These are phyloP conservation scores for Pichia nakasei DNA, from an alignment of 805 yeast species.

Conservation along the genomic window DNA sequence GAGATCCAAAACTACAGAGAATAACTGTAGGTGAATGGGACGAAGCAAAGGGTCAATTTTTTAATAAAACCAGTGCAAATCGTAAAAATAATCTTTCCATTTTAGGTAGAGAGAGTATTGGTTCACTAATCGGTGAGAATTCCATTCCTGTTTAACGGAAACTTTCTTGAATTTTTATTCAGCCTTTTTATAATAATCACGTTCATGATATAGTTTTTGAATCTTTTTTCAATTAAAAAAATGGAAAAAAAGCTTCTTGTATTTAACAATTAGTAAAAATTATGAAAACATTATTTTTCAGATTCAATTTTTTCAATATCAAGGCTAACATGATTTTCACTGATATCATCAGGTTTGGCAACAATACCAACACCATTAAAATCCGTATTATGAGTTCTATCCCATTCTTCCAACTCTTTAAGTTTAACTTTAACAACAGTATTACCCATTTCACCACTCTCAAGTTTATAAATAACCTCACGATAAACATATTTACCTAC, in stretches of 20 bases:
- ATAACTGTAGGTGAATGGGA: constrained; percentile 37
- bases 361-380: constrained; percentile 6
- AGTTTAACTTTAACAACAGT: constrained; percentile 29
- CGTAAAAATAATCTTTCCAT: constrained; percentile 9
- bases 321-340: not conserved
- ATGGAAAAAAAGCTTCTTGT: too few relatives aligned
- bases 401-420: constrained; percentile 29
- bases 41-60: constrained; percentile 37
- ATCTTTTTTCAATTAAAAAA: too few relatives aligned
- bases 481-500: constrained; percentile 28
- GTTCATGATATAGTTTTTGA: too few relatives aligned
- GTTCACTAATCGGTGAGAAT: constrained; percentile 12
- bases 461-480: constrained; percentile 23
- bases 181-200: too few relatives aligned
- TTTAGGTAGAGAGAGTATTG: constrained; percentile 15
- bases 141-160: not conserved
- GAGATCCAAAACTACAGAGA: constrained; percentile 22
- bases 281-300: too few relatives aligned
- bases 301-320: not conserved
- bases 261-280: too few relatives aligned
- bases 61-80: constrained; percentile 30
- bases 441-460: constrained; percentile 33
- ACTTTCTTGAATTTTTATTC: too few relatives aligned
- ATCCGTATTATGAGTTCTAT: constrained; percentile 13
- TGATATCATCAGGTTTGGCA: too few relatives aligned